phyloP scores from a whole-genome alignment of 352 stramenopile genomes.

The Phytophthora pistaciae region DNA sequence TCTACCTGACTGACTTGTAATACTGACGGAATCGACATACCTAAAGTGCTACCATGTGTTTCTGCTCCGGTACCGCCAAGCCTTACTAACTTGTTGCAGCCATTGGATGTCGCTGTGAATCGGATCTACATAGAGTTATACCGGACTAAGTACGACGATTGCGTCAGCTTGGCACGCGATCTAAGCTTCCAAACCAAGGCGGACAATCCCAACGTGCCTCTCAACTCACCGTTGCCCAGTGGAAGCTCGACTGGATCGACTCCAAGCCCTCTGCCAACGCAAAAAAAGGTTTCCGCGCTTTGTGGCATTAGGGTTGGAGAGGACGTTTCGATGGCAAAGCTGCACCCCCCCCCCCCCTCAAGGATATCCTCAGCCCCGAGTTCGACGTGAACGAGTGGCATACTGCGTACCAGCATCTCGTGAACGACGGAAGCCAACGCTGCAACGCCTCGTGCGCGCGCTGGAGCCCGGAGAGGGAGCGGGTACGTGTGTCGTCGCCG shows the following conservation, averaged over 20 bases:
- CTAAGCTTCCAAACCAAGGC: slow-evolving; percentile 5
- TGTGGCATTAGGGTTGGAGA: slow-evolving; percentile 6
- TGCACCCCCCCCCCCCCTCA: slow-evolving; percentile 4
- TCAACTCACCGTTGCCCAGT: slow-evolving; percentile 12
- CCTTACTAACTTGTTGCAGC: slow-evolving; percentile 16
- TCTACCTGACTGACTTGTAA: no score
- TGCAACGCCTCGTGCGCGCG: no score
- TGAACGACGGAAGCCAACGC: neutral
- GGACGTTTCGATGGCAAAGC: neutral
- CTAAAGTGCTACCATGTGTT: no score
- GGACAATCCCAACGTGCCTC: slow-evolving; percentile 3
- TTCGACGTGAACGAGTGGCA: slow-evolving; percentile 9
- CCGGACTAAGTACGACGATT: slow-evolving; percentile 7
- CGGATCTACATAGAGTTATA: slow-evolving; percentile 21
- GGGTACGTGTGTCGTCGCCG: neutral
- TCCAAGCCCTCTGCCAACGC: neutral
- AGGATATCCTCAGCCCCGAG: neutral
- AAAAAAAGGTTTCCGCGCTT: slow-evolving; percentile 4
- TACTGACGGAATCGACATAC: no score
- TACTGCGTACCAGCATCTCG: slow-evolving; percentile 5
- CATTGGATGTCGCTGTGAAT: slow-evolving; percentile 11
- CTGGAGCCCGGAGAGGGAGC: slow-evolving; percentile 2
- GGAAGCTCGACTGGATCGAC: slow-evolving; percentile 1
- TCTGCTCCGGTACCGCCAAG: no score
- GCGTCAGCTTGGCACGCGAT: neutral